Percentiles rank a stretch among this genome's conserved stretches.
phyloP scores from a whole-genome alignment of 1,139 yeast genomes.

The Ogataea hybrid region DNA sequence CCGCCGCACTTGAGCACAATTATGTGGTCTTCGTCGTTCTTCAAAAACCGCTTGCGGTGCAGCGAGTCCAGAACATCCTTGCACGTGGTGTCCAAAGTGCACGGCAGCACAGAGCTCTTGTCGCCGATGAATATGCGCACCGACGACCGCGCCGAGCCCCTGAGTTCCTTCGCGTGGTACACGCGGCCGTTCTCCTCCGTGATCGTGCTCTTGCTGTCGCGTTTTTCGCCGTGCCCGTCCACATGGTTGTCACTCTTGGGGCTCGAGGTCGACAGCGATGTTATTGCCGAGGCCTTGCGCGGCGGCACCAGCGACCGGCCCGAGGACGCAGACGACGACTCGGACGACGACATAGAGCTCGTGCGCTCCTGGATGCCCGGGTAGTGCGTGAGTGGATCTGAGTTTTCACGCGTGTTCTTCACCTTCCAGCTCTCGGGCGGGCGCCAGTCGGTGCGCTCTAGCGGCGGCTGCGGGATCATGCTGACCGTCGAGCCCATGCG shows the following conservation, averaged over 20 bases:
- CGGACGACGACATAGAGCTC: conserved; percentile 7
- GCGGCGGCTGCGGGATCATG: conserved; percentile 9
- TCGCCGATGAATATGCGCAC: conserved; percentile 45
- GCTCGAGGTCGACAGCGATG: conserved; percentile 11
- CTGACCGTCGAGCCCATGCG: conserved; percentile 24
- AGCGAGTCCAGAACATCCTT: conserved; percentile 65
- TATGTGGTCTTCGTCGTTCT: conserved; percentile 69
- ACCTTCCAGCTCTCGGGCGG: conserved; percentile 36
- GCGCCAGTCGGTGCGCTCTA: conserved; percentile 26
- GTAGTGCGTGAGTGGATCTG: background rate
- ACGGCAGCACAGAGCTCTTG: conserved; percentile 39
- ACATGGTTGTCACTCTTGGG: conserved; percentile 4
- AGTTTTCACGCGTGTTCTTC: conserved; percentile 14
- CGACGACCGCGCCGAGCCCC: conserved; percentile 40
- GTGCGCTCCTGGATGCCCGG: conserved; percentile 2
- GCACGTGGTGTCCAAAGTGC: conserved; percentile 69
- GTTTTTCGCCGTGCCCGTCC: background rate
- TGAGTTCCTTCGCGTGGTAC: conserved; percentile 36
- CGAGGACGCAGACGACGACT: conserved; percentile 7
- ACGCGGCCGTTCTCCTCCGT: conserved; percentile 41
- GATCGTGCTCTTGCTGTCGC: conserved; percentile 34
- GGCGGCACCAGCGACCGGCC: conserved; percentile 11
- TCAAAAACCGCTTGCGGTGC: conserved; percentile 74
- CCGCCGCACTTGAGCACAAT: conserved; percentile 80
- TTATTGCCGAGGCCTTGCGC: conserved; percentile 6